These are phyloP conservation scores for Trichoderma endophyticum DNA, from an alignment of 2,329 filamentous ascomycete species.

Conservation along the genomic window DNA sequence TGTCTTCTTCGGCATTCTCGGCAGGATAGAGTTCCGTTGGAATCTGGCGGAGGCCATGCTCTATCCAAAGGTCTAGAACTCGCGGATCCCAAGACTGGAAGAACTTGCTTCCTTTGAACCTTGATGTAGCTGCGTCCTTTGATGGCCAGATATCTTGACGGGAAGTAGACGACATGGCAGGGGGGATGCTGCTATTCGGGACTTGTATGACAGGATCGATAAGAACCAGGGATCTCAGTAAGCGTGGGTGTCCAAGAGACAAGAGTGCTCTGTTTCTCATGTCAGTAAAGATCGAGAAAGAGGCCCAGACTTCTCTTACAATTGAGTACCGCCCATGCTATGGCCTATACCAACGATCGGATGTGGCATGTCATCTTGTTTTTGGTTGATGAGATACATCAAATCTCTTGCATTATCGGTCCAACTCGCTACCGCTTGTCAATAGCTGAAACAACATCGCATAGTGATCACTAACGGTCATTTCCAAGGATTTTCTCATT, in stretches of 20 bases:
- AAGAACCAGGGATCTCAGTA: neutral
- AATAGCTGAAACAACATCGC: neutral
- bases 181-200: neutral
- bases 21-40: neutral
- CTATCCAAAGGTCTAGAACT: neutral
- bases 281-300: neutral
- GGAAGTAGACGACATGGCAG: neutral
- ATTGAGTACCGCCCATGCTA: neutral
- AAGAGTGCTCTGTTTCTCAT: neutral
- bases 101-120: neutral
- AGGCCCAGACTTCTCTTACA: neutral
- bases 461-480: neutral
- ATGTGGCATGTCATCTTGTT: neutral
- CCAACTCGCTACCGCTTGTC: neutral
- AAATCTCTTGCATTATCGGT: neutral
- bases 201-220: neutral
- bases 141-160: neutral
- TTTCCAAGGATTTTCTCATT: neutral
- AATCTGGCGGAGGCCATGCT: neutral
- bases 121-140: neutral
- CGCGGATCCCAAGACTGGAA: neutral
- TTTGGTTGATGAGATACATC: neutral
- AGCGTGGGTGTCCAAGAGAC: neutral
- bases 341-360: neutral
- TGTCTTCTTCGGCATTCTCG: neutral